A percentile compares a stretch with the other conserved stretches of the same genome.
phyloP scores from a whole-genome alignment of 306 rosid genomes.

The Arachis stenosperma region DNA sequence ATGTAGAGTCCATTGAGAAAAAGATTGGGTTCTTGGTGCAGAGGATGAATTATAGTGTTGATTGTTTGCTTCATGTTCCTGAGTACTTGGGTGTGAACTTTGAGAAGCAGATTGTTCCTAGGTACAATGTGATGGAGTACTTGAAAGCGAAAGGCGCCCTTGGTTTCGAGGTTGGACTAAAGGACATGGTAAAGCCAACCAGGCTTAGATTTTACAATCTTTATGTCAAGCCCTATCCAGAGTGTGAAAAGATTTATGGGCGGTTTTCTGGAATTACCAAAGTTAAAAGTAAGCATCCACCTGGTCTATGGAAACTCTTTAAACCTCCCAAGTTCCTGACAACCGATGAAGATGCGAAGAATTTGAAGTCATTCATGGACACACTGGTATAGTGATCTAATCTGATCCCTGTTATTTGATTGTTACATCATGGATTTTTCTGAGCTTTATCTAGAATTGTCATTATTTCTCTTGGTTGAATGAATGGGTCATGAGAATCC shows the following conservation, averaged over 20 bases:
- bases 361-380: slow-evolving; percentile 70
- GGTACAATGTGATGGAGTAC: slow-evolving; percentile 72
- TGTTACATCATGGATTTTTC: neutral
- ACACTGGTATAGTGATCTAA: slow-evolving; percentile 48
- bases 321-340: slow-evolving; percentile 58
- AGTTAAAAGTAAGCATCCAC: slow-evolving; percentile 60
- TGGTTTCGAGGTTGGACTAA: slow-evolving; percentile 66
- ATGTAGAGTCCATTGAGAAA: slow-evolving; percentile 58
- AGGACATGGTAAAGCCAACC: slow-evolving; percentile 72
- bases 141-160: slow-evolving; percentile 72
- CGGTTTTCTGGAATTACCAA: slow-evolving; percentile 50
- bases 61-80: slow-evolving; percentile 71
- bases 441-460: too few relatives aligned
- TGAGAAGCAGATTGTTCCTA: slow-evolving; percentile 83
- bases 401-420: neutral
- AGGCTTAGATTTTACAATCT: slow-evolving; percentile 83
- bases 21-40: slow-evolving; percentile 74
- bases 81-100: slow-evolving; percentile 81
- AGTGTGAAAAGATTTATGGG: slow-evolving; percentile 71
- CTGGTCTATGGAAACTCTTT: slow-evolving; percentile 80
- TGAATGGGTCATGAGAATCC: too few relatives aligned
- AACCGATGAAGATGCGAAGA: slow-evolving; percentile 56
- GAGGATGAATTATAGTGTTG: slow-evolving; percentile 58
- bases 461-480: too few relatives aligned
- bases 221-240: slow-evolving; percentile 87